phyloP scores from a whole-genome alignment of 768 basidiomycete species.

The Boletus fagicola region DNA sequence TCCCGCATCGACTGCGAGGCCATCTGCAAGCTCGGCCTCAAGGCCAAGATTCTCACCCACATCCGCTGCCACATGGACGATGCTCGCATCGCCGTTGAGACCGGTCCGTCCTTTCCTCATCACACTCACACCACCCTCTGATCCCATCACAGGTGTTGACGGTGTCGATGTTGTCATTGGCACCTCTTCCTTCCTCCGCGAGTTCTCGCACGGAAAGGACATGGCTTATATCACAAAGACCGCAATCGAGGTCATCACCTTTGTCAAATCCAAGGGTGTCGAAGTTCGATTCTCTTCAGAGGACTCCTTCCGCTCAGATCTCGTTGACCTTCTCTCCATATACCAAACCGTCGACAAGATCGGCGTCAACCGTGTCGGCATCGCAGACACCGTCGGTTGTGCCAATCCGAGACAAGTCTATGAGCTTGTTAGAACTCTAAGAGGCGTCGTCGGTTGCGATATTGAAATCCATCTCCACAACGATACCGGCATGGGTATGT shows the following conservation, averaged over 20 bases:
- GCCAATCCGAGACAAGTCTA: conserved; percentile 99
- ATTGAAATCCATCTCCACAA: conserved; percentile 99
- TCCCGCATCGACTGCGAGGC: conserved; percentile 92
- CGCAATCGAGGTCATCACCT: conserved; percentile 97
- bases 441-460: conserved; percentile 95
- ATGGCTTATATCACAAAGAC: conserved; percentile 99
- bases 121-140: background rate
- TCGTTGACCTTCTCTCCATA: conserved; percentile 97
- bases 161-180: conserved; percentile 99
- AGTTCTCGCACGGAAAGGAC: conserved; percentile 99
- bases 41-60: conserved; percentile 96
- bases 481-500: conserved; percentile 91
- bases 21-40: conserved; percentile 98
- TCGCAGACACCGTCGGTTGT: conserved; percentile 98
- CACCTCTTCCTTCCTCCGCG: conserved; percentile 97
- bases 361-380: conserved; percentile 97
- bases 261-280: conserved; percentile 99
- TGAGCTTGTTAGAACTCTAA: conserved; percentile 92
- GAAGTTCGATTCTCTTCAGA: conserved; percentile 99
- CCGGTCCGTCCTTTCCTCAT: conserved; percentile 53
- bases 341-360: conserved; percentile 99
- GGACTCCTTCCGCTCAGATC: conserved; percentile 99
- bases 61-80: conserved; percentile 99
- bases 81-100: conserved; percentile 96
- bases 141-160: conserved; percentile 70